Evolutionary conservation across 2,329 filamentous ascomycete species (phyloP).

Genomic region (Teratosphaeria epicoccoides): DNA sequence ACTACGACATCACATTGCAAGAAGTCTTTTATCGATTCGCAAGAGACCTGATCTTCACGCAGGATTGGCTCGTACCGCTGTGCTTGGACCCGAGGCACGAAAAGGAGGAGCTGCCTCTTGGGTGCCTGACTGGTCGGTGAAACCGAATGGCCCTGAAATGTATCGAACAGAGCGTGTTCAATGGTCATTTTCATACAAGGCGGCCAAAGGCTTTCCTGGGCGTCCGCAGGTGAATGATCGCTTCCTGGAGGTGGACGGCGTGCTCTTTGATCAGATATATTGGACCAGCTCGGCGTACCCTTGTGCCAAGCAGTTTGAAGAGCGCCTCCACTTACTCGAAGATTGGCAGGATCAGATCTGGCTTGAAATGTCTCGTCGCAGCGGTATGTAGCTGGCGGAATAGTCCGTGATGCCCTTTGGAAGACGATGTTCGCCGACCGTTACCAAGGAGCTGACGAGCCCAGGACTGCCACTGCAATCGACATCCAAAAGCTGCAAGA

Average conservation of each 20-base stretch:
- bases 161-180: neutral
- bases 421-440: neutral
- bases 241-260: neutral
- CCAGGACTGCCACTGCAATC: neutral
- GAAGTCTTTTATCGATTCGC: neutral
- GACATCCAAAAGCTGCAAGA: neutral
- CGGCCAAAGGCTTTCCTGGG: neutral
- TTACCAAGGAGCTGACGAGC: neutral
- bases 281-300: neutral
- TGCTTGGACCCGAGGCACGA: neutral
- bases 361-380: neutral
- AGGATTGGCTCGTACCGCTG: neutral
- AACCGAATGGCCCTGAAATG: neutral
- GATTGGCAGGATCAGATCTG: neutral
- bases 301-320: neutral
- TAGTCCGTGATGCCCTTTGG: neutral
- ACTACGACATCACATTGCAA: neutral
- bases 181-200: neutral
- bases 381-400: neutral
- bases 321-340: neutral
- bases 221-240: neutral
- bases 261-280: neutral
- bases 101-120: neutral
- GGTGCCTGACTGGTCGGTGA: neutral
- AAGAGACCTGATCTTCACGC: neutral